Evolutionary conservation across 2,329 filamentous ascomycete species (phyloP).

Genomic region (Microcyclospora pomicola): DNA sequence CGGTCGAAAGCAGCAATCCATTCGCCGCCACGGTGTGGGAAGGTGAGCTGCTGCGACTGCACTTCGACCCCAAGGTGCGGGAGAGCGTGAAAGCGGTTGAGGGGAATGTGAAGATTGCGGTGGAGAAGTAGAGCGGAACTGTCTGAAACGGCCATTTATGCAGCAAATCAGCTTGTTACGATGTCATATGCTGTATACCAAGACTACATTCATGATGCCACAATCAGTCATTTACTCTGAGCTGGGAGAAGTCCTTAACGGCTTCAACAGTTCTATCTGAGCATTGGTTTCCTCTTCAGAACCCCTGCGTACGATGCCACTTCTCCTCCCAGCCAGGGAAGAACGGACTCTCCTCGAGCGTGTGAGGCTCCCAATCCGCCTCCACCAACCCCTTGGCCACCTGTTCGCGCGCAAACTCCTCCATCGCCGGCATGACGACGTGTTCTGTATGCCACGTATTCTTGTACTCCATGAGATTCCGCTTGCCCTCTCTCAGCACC

Average conservation of each 20-base stretch:
- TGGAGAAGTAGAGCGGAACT: slow-evolving; percentile 3
- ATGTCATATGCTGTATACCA: no score
- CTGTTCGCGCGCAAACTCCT: slow-evolving; percentile 53
- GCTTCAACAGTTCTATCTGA: no score
- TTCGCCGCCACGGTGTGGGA: slow-evolving; percentile 90
- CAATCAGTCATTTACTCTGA: no score
- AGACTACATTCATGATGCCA: no score
- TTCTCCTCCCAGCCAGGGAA: slow-evolving; percentile 65
- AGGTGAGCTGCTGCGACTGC: slow-evolving; percentile 67
- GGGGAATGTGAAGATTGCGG: slow-evolving; percentile 9
- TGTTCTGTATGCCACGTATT: slow-evolving; percentile 69
- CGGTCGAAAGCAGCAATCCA: slow-evolving; percentile 76
- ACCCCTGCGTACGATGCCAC: slow-evolving; percentile 53
- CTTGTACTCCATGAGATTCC: slow-evolving; percentile 63
- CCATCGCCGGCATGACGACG: slow-evolving; percentile 51
- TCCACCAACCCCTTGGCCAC: slow-evolving; percentile 45
- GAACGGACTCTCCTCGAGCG: slow-evolving; percentile 61
- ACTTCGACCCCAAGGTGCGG: slow-evolving; percentile 77
- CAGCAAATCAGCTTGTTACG: no score
- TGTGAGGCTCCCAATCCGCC: slow-evolving; percentile 51
- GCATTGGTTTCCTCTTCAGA: slow-evolving; percentile 19
- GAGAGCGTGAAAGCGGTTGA: slow-evolving; percentile 39
- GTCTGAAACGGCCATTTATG: neutral
- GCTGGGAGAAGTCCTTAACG: no score
- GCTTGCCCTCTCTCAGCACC: slow-evolving; percentile 57